phyloP scores from a whole-genome alignment of 176 grass and related monocot genomes.

The Echinochloa phyllopogon region DNA sequence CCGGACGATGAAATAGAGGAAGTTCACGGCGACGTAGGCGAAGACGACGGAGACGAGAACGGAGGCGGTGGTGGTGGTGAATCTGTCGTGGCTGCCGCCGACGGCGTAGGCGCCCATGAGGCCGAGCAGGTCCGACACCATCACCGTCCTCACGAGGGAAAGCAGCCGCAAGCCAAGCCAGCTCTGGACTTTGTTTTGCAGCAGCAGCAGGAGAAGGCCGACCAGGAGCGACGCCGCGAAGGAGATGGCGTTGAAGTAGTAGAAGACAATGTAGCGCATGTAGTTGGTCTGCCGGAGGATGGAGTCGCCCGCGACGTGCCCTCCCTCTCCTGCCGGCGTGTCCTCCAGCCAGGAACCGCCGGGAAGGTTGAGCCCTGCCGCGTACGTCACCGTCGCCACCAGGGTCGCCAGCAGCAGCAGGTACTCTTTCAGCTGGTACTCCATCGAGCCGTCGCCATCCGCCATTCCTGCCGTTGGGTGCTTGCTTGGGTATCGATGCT shows the following conservation, averaged over 20 bases:
- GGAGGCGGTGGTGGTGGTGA: neutral
- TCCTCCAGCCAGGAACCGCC: slow-evolving; percentile 42
- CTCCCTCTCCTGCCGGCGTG: no score
- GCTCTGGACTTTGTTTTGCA: neutral
- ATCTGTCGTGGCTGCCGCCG: neutral
- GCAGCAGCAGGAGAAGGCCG: slow-evolving; percentile 2
- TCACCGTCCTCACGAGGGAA: neutral
- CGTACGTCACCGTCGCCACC: slow-evolving; percentile 37
- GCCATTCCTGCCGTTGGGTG: neutral
- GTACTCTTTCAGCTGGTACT: slow-evolving; percentile 12
- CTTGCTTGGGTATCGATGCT: neutral
- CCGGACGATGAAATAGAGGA: neutral
- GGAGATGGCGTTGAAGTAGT: neutral
- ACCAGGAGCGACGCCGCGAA: neutral
- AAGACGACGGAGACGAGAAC: neutral
- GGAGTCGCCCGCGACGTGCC: neutral
- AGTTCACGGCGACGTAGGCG: no score
- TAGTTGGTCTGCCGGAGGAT: neutral
- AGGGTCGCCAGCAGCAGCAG: slow-evolving; percentile 31
- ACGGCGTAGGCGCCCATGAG: slow-evolving; percentile 25
- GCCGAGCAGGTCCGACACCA: neutral
- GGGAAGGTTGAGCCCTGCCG: slow-evolving; percentile 18
- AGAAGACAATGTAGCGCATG: neutral
- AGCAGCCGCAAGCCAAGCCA: neutral
- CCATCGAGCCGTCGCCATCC: neutral